phyloP scores from a whole-genome alignment of 116 monocot species.

The Cymodocea nodosa region DNA sequence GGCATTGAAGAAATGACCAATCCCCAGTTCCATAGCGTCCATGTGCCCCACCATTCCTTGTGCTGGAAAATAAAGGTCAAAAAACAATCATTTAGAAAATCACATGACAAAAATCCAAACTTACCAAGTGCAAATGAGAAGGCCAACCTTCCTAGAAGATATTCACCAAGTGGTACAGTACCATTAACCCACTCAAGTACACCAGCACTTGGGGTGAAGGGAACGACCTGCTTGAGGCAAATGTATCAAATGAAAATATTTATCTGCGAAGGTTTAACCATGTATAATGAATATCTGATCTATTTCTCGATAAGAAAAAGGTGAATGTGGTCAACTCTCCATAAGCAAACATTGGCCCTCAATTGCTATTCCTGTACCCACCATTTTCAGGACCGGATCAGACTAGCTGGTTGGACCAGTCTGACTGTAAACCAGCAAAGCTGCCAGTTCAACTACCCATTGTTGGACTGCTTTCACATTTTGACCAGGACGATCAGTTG shows the following conservation, averaged over 20 bases:
- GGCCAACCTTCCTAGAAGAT: constrained; percentile 86
- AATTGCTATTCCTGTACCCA: no score
- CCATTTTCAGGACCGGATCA: no score
- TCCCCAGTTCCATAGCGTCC: constrained; percentile 27
- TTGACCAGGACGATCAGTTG: no score
- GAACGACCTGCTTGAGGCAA: constrained; percentile 51
- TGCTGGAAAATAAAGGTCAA: constrained; percentile 29
- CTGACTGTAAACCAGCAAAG: no score
- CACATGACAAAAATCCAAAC: not conserved
- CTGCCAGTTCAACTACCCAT: no score
- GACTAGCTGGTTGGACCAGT: no score
- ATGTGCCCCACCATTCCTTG: constrained; percentile 90
- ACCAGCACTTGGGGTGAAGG: constrained; percentile 98
- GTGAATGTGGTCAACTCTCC: no score
- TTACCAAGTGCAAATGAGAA: not conserved
- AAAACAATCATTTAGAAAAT: not conserved
- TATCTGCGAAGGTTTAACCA: no score
- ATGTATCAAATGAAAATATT: not conserved
- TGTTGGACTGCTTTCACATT: no score
- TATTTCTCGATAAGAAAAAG: no score
- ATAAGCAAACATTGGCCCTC: no score
- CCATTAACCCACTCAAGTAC: constrained; percentile 96
- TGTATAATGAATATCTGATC: no score
- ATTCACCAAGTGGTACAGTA: constrained; percentile 95
- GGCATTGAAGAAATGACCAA: constrained; percentile 89